These are phyloP conservation scores for Sextonia rubra DNA, from an alignment of 164 flowering plant genomes.

Conservation along the genomic window DNA sequence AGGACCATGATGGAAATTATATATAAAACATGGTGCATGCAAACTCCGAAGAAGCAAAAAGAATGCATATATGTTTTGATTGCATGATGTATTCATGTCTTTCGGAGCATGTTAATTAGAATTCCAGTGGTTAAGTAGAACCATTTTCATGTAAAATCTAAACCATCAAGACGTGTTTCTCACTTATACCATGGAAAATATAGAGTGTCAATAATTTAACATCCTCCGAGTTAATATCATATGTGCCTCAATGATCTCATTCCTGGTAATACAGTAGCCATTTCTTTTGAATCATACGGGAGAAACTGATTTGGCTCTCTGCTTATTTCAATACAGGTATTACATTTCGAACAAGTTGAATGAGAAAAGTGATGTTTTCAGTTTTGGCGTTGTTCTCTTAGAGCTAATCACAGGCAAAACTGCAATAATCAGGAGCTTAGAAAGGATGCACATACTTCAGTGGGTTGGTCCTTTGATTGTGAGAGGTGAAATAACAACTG, in stretches of 20 bases:
- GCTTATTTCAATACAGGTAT: conserved; percentile 25
- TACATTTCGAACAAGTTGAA: conserved; percentile 21
- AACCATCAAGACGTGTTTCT: too few relatives aligned
- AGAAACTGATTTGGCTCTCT: too few relatives aligned
- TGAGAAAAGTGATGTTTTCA: conserved; percentile 51
- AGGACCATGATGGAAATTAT: too few relatives aligned
- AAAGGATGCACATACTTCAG: conserved; percentile 12
- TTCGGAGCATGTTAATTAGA: conserved; percentile 45
- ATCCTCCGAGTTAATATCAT: too few relatives aligned
- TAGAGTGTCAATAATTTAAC: too few relatives aligned
- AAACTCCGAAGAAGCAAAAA: too few relatives aligned
- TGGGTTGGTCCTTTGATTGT: conserved; percentile 30
- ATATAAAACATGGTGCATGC: too few relatives aligned
- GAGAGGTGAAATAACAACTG: conserved; percentile 27
- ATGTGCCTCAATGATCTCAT: too few relatives aligned
- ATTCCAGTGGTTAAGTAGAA: conserved; percentile 45
- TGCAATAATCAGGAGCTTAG: conserved; percentile 12
- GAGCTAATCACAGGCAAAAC: conserved; percentile 41
- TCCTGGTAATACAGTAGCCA: too few relatives aligned
- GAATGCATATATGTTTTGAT: too few relatives aligned
- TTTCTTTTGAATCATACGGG: too few relatives aligned
- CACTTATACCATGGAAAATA: too few relatives aligned
- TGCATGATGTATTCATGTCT: conserved; percentile 46
- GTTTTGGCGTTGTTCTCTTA: conserved; percentile 49
- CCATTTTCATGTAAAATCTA: conserved; percentile 46